Conservation (phyloP, 768 basidiomycete genomes). For the Calvatia gigantea region DNA sequence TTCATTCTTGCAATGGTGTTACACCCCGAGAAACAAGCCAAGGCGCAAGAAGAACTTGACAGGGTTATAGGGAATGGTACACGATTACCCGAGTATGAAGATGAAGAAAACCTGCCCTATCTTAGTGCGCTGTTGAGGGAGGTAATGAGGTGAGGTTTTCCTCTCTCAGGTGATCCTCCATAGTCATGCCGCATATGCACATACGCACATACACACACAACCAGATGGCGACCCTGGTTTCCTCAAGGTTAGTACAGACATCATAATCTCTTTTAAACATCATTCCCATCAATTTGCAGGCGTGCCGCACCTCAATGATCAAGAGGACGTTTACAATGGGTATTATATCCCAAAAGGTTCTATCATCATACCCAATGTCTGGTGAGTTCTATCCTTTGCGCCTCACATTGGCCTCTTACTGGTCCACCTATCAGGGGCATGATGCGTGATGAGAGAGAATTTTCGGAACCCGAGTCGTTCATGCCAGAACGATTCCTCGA, state of each 20-base stretch:
- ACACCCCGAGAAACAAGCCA: slow-evolving; percentile 10
- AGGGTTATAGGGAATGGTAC: slow-evolving; percentile 13
- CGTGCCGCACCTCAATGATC: slow-evolving; percentile 28
- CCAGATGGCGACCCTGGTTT: slow-evolving; percentile 11
- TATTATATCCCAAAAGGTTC: slow-evolving; percentile 41
- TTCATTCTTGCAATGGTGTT: slow-evolving; percentile 26
- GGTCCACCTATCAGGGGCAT: not conserved
- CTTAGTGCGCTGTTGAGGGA: slow-evolving; percentile 20
- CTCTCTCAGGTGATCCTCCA: slow-evolving; percentile 14
- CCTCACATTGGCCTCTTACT: not conserved
- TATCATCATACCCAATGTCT: slow-evolving; percentile 31
- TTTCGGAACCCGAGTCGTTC: slow-evolving; percentile 31
- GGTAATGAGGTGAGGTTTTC: too few relatives aligned
- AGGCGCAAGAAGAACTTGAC: slow-evolving; percentile 12
- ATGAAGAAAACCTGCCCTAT: slow-evolving; percentile 19
- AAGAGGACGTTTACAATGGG: slow-evolving; percentile 44
- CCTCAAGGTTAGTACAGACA: slow-evolving; percentile 2
- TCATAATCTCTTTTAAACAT: not conserved
- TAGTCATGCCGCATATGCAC: too few relatives aligned
- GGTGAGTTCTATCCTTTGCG: slow-evolving; percentile 17
- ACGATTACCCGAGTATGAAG: slow-evolving; percentile 15
- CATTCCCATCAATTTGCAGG: slow-evolving; percentile 17
- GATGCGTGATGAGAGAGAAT: not conserved
- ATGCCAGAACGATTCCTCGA: slow-evolving; percentile 44
- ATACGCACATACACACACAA: not conserved